Percentiles rank a stretch among this genome's conserved stretches.
These are phyloP conservation scores for Stephania yunnanensis DNA, from an alignment of 164 flowering plant genomes.

Conservation along the genomic window DNA sequence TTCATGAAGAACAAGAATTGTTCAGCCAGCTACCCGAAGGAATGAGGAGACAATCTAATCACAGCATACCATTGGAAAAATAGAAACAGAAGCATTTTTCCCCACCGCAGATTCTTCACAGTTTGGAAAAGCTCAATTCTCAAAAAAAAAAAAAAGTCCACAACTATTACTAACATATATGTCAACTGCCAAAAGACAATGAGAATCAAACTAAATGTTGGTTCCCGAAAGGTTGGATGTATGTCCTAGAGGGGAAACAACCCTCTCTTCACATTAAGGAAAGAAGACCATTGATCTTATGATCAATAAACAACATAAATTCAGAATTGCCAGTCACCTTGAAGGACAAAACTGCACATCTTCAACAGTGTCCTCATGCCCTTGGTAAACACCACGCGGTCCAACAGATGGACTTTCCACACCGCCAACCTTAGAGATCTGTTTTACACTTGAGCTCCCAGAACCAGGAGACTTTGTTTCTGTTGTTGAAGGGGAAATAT, in stretches of 20 bases:
- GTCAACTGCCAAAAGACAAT: not conserved
- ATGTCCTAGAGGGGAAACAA: not conserved
- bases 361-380: constrained; percentile 96
- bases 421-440: constrained; percentile 37
- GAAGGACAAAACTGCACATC: constrained; percentile 97
- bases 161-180: not conserved
- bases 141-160: not conserved
- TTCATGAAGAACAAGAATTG: constrained; percentile 23
- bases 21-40: not conserved
- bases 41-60: not conserved
- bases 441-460: constrained; percentile 16
- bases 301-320: not conserved
- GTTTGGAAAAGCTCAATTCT: not conserved
- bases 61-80: not conserved
- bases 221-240: not conserved
- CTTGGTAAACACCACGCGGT: constrained; percentile 74
- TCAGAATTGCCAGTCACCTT: constrained; percentile 41
- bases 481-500: constrained; percentile 57
- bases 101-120: not conserved
- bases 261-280: not conserved
- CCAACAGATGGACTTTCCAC: constrained; percentile 54
- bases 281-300: not conserved
- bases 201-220: not conserved
- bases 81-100: not conserved
- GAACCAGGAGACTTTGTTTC: constrained; percentile 59